Conservation (phyloP, 805 yeast genomes). For the Priceomyces fermenticarens region DNA sequence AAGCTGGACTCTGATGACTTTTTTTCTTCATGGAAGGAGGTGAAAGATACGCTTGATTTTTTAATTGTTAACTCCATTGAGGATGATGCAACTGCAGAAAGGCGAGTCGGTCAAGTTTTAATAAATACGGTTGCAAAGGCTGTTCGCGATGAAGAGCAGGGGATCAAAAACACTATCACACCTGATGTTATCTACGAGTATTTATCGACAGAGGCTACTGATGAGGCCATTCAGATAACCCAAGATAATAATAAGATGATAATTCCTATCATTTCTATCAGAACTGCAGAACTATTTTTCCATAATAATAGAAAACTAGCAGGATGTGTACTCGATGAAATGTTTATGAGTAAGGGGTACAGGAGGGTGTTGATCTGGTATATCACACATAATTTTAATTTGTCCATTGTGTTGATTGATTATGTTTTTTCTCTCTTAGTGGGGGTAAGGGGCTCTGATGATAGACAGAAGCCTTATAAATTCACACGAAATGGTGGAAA, state of each 20-base stretch:
- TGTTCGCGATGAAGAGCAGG: conserved; percentile 38
- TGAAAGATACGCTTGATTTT: conserved; percentile 21
- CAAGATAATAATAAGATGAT: conserved; percentile 25
- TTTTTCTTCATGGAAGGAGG: conserved; percentile 22
- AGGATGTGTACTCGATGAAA: conserved; percentile 61
- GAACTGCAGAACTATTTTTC: conserved; percentile 51
- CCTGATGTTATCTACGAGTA: conserved; percentile 51
- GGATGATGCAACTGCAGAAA: conserved; percentile 19
- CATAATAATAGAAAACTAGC: conserved; percentile 51
- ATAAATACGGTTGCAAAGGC: conserved; percentile 53
- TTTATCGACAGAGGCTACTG: conserved; percentile 36
- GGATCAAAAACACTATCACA: conserved; percentile 22
- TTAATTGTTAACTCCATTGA: conserved; percentile 23
- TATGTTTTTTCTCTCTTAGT: conserved; percentile 60
- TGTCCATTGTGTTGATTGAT: conserved; percentile 54
- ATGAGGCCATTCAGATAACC: conserved; percentile 20
- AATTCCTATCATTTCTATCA: conserved; percentile 28
- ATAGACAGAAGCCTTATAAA: conserved; percentile 21
- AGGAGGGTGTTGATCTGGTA: conserved; percentile 67
- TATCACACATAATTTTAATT: conserved; percentile 54
- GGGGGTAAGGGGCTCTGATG: conserved; percentile 51
- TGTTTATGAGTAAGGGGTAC: conserved; percentile 65
- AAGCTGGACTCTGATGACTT: conserved; percentile 25
- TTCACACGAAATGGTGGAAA: conserved; percentile 57
- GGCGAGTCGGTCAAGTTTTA: conserved; percentile 35